Evolutionary conservation across 2,329 filamentous ascomycete species (phyloP), one percentile per base, ranked within the genome.

Genomic region (Calycina herbarum): DNA sequence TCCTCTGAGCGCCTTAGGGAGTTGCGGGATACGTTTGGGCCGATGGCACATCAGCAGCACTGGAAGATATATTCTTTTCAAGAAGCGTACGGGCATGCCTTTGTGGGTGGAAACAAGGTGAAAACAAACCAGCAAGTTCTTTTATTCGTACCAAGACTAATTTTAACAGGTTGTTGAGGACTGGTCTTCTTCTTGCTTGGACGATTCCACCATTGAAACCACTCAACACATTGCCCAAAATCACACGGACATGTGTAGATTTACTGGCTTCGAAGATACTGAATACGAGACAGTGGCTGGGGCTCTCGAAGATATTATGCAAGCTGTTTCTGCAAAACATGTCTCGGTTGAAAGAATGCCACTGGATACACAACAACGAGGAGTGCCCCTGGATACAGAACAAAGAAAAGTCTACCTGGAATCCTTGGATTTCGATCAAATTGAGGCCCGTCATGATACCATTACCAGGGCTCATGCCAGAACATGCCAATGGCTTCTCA

Each of bases 401-500:
- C 58, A 67, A 42, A 24, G 63, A 56, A 29, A 51, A 31, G 35
- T 13, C 20, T 31, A 77, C 27, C 35, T 80, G 0, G 64, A 77
- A 0, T 78, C 75, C 0, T 65, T 82, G 0, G 35, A 45, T n/a
- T 82, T 80, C 33, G 69, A 77, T 0, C 73, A 79, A 8, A 76
- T 81, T 0, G 73, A 79, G 65, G 67, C 73, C 29, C 77, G 78
- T 0, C 75, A 77, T 4, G 63, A 65, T 0, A 77, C 63, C 0
- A 79, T 82, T 31, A 77, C 76, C 31, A 66, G 64, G 0, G 78
- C 79, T 0, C 71, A 81, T 59, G 61, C 65, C 0, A 74, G 75
- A 7, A 79, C 80, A 0, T 82, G 78, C 63, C 67, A 72, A 65
- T 83, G 80, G 81, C 64, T 83, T 0, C 66, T 79, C 0, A 64